Base-by-base conservation (phyloP, 257 asterid genomes). In the Rubia yunnanensis region DNA sequence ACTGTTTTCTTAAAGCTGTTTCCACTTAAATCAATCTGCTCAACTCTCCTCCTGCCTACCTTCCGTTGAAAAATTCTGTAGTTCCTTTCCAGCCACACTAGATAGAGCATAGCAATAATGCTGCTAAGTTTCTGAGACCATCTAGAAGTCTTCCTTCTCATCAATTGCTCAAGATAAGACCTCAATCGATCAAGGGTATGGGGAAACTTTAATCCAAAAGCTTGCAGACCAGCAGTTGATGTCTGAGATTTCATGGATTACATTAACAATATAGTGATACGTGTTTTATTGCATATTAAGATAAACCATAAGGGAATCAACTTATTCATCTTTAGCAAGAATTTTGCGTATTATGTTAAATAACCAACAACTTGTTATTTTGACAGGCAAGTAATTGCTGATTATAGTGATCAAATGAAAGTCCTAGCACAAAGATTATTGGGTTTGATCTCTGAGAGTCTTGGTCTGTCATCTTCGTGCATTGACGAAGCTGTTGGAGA, bases 401-500 rank as follows among this genome's bases (percentile, higher is more conserved):
- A 82, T 30, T 92, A 84, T 63, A 78, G 95, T 73, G 88, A 89
- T 72, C 78, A 54, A 71, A 87, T 89, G 86, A 78, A 69, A 22
- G 63, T 62, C 46, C 90, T 92, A 6, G 94, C 97, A 44, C 85
- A 82, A 52, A 79, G 77, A 63, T 78, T 92, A 35, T 75, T 87
- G 66, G 74, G 86, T 58, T 74, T 86, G 79, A 82, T 92, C 26
- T 83, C 94, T 4, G 79, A 84, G 71, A 86, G 91, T 84, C 81
- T 87, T 60, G 89, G 87, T 11, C 68, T 87, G 76, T 75, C 85
- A 54, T 70, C 77, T 67, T 76, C 83, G n/a, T 74, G 87, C 79
- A 79, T 89, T 27, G 77, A 82, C 78, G 95, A 87, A 55, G 68
- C 60, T 30, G 73, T 87, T 66, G 95, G 99, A 55, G 96, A 92